phyloP scores from a whole-genome alignment of 1,284 basidiomycete species.

The Irpex sp. region DNA sequence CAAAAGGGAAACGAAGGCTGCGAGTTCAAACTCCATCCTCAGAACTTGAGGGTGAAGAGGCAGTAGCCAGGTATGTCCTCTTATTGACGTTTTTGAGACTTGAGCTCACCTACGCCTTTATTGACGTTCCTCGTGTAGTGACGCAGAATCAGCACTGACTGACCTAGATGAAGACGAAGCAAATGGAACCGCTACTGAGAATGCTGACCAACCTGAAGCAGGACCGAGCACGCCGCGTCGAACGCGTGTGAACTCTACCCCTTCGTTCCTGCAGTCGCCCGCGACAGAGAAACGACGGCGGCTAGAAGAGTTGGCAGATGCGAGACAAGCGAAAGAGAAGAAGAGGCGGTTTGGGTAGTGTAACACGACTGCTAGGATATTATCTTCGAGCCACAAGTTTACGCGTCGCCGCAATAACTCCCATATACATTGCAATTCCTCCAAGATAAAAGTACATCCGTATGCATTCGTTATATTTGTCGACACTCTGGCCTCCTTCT shows the following conservation, averaged over 20 bases:
- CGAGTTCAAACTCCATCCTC: neutral
- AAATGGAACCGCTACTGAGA: neutral
- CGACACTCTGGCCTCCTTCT: neutral
- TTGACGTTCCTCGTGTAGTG: neutral
- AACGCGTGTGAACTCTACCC: neutral
- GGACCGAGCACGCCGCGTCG: neutral
- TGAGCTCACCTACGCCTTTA: too few relatives aligned
- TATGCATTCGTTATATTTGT: too few relatives aligned
- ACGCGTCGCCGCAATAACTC: too few relatives aligned
- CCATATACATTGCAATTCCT: too few relatives aligned
- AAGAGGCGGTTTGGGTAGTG: neutral
- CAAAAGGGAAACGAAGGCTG: neutral
- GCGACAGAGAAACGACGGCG: slow-evolving; percentile 33
- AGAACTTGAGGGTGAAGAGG: neutral
- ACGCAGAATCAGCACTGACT: neutral
- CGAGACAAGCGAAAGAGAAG: slow-evolving; percentile 5
- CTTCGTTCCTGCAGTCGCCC: slow-evolving; percentile 31
- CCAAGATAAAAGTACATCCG: too few relatives aligned
- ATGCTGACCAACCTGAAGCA: neutral
- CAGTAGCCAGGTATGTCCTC: neutral
- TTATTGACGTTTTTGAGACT: too few relatives aligned
- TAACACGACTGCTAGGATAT: neutral
- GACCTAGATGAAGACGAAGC: neutral
- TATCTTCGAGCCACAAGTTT: too few relatives aligned
- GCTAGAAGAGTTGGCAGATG: slow-evolving; percentile 31